Conservation (phyloP, 345 rosid species). For the Psidium guajava region DNA sequence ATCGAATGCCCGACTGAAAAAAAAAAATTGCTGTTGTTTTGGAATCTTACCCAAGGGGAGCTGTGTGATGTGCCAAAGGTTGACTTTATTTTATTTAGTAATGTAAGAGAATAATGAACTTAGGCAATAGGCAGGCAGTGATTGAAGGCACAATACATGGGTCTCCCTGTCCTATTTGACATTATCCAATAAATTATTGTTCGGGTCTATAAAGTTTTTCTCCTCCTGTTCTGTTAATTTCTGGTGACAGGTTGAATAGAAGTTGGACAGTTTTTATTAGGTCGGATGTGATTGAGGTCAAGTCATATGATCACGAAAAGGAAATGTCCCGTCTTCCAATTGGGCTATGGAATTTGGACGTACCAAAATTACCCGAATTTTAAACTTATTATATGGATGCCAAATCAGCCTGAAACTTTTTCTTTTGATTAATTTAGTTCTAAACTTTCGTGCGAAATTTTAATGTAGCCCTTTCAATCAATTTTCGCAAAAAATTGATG, state of each 20-base stretch:
- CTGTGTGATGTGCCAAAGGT: background rate
- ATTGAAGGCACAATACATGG: background rate
- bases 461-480: rapidly evolving
- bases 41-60: background rate
- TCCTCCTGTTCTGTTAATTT: background rate
- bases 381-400: background rate
- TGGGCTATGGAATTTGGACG: background rate
- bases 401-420: background rate
- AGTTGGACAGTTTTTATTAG: background rate
- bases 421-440: rapidly evolving
- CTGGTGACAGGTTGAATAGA: background rate
- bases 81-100: background rate
- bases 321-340: background rate
- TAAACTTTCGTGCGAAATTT: rapidly evolving
- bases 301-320: background rate
- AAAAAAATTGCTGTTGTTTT: background rate
- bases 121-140: background rate
- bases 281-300: background rate
- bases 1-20: background rate
- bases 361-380: background rate
- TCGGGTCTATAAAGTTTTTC: background rate
- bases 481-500: background rate
- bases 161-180: background rate
- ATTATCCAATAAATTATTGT: background rate
- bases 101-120: background rate